Conservation (phyloP, 2,329 filamentous ascomycete species). For the Didymosphaeria variabile region DNA sequence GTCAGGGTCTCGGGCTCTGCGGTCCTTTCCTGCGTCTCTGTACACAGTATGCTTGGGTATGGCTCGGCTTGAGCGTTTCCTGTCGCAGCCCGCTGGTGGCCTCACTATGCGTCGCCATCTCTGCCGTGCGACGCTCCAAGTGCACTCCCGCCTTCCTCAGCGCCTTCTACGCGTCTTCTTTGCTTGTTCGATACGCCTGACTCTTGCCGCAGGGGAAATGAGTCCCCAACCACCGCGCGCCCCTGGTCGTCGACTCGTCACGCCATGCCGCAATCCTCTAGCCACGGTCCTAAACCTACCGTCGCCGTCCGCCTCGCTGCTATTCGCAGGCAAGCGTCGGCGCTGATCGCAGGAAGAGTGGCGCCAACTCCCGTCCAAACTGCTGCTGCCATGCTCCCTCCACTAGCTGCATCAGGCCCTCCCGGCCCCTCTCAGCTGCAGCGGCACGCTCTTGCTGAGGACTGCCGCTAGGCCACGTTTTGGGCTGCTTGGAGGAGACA, state of each 20-base stretch:
- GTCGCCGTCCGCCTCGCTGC: constrained; percentile 4
- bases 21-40: neutral
- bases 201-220: constrained; percentile 8
- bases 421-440: constrained; percentile 6
- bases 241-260: constrained; percentile 2
- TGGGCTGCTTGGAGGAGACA: neutral
- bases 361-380: constrained; percentile 9
- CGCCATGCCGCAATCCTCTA: constrained; percentile 10
- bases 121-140: constrained; percentile 7
- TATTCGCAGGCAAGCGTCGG: constrained; percentile 2
- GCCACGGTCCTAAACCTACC: neutral
- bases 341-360: constrained; percentile 7
- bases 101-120: neutral
- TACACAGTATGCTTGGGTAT: neutral
- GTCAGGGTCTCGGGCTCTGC: neutral
- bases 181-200: constrained; percentile 12
- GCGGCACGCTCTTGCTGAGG: neutral
- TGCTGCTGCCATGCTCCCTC: neutral
- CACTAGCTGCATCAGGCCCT: constrained; percentile 1
- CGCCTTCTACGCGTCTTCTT: constrained; percentile 19
- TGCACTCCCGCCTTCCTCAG: neutral
- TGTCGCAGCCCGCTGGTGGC: neutral
- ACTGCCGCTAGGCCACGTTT: neutral
- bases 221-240: constrained; percentile 1
- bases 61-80: neutral